These are phyloP conservation scores for Cryomyces minteri DNA, from an alignment of 495 filamentous ascomycete species.

Conservation along the genomic window DNA sequence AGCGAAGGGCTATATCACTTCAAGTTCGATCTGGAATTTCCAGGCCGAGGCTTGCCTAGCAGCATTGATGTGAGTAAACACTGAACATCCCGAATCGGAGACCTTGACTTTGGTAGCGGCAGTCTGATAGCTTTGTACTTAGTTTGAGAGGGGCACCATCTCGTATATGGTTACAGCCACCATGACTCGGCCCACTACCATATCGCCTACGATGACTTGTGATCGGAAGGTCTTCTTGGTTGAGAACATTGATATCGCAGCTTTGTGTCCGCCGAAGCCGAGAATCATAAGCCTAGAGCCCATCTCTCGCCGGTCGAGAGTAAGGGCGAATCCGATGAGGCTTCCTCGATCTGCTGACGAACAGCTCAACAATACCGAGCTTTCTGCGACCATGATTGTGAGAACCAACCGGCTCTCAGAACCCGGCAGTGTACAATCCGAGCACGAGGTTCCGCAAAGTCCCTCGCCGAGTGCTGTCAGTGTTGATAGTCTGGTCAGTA, in stretches of 20 bases:
- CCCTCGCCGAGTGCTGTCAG: conserved; percentile 46
- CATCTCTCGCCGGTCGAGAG: conserved; percentile 35
- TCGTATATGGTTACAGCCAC: conserved; percentile 81
- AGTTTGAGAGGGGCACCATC: conserved; percentile 94
- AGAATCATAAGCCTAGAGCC: conserved; percentile 71
- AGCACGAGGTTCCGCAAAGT: conserved; percentile 14
- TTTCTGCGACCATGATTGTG: background rate
- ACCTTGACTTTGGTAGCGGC: too few species aligned
- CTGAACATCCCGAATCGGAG: background rate
- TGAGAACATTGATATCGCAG: conserved; percentile 45
- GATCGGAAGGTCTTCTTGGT: conserved; percentile 62
- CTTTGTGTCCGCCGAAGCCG: conserved; percentile 35
- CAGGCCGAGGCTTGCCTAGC: conserved; percentile 65
- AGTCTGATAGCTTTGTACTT: background rate
- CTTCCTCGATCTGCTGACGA: conserved; percentile 2
- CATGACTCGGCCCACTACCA: conserved; percentile 73
- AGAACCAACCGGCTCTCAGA: conserved; percentile 8
- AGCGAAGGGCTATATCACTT: conserved; percentile 81
- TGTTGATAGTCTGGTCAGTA: conserved; percentile 40
- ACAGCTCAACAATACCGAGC: background rate
- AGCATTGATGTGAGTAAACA: conserved; percentile 67
- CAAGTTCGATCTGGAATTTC: conserved; percentile 70
- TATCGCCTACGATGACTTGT: conserved; percentile 59
- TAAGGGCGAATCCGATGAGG: conserved; percentile 14
- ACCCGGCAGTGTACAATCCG: conserved; percentile 7